phyloP scores from a whole-genome alignment of 306 rosid species.

The Pyrus bretschneideri region DNA sequence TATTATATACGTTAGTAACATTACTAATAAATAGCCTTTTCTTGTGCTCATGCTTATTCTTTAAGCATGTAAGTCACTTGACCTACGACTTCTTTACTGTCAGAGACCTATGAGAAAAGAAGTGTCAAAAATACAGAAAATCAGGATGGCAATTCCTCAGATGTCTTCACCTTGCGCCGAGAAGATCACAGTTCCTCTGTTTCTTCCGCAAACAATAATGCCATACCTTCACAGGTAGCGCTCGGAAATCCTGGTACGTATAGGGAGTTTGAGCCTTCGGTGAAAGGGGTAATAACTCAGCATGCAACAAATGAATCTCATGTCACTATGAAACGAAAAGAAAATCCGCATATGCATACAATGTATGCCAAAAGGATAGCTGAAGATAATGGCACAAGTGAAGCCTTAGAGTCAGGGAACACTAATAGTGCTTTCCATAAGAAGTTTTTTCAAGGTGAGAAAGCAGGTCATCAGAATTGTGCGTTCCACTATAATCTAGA shows the following conservation, averaged over 20 bases:
- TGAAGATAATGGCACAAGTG: conserved; percentile 37
- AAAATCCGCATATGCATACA: conserved; percentile 39
- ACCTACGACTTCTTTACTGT: conserved; percentile 11
- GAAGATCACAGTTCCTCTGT: conserved; percentile 54
- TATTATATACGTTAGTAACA: neutral
- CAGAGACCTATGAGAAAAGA: conserved; percentile 49
- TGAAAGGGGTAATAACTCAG: too few relatives aligned
- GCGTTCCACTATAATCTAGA: too few relatives aligned
- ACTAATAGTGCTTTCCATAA: conserved; percentile 26
- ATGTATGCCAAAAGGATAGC: conserved; percentile 32
- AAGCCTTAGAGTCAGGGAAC: conserved; percentile 32
- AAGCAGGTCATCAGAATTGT: neutral
- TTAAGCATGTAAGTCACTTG: conserved; percentile 6
- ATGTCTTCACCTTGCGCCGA: conserved; percentile 39
- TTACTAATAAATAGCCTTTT: neutral
- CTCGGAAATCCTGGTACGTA: neutral
- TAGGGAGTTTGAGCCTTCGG: neutral
- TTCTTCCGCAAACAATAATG: conserved; percentile 7
- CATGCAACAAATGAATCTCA: conserved; percentile 40
- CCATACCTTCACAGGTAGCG: neutral
- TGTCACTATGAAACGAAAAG: conserved; percentile 33
- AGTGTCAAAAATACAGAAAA: conserved; percentile 32
- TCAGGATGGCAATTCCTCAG: conserved; percentile 43
- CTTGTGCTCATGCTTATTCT: neutral
- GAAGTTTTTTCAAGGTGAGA: conserved; percentile 40